Evolutionary conservation across 768 basidiomycete genomes (phyloP).

Genomic region (Leccinum uliginosum): DNA sequence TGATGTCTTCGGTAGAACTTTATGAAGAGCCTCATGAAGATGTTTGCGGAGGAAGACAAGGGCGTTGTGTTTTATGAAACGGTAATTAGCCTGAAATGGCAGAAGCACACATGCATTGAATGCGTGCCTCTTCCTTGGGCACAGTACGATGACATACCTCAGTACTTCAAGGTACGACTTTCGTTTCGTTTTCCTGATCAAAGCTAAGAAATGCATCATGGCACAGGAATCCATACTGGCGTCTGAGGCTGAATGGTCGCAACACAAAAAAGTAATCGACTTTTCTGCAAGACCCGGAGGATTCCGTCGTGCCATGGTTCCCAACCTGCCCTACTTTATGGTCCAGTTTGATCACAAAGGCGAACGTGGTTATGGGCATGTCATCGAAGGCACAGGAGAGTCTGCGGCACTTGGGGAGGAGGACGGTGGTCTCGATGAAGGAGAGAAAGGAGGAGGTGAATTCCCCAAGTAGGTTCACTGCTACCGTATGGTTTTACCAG

Average conservation of each 20-base stretch:
- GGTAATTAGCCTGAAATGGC: constrained; percentile 78
- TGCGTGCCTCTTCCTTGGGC: constrained; percentile 91
- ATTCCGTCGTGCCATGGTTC: constrained; percentile 92
- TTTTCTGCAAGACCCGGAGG: constrained; percentile 88
- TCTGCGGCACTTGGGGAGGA: constrained; percentile 58
- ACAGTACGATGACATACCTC: constrained; percentile 80
- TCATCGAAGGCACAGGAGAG: constrained; percentile 87
- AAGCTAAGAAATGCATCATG: constrained; percentile 3
- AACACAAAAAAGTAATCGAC: constrained; percentile 96
- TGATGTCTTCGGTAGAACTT: constrained; percentile 44
- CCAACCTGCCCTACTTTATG: constrained; percentile 98
- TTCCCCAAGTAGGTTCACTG: constrained; percentile 69
- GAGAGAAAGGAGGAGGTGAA: constrained; percentile 86
- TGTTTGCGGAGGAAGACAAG: constrained; percentile 90
- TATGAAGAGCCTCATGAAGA: constrained; percentile 92
- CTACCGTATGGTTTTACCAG: background rate
- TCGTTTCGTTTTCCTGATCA: background rate
- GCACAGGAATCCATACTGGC: constrained; percentile 85
- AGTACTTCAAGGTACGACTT: constrained; percentile 77
- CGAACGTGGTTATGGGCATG: constrained; percentile 96
- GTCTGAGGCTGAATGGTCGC: constrained; percentile 96
- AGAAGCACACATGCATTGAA: constrained; percentile 91
- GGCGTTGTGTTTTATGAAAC: constrained; percentile 97
- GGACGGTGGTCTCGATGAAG: constrained; percentile 69
- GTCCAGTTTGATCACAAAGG: constrained; percentile 98